A percentile compares a stretch with the other conserved stretches of the same genome.
phyloP scores from a whole-genome alignment of 208 protist species.

The Naegleria gruberi region DNA sequence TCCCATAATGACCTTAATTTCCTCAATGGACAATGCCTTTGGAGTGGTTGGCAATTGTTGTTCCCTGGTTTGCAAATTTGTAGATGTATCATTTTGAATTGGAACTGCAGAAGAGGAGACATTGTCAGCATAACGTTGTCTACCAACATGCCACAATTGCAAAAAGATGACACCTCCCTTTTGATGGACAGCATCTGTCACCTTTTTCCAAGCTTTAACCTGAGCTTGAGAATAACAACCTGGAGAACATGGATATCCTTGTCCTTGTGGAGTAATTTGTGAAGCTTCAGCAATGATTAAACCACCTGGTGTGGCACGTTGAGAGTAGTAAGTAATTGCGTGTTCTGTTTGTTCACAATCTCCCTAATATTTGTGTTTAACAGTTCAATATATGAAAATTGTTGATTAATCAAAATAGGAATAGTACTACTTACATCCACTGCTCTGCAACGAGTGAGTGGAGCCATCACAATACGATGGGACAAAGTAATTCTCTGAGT shows the following conservation, averaged over 20 bases:
- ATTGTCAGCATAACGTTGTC: slow-evolving; percentile 33
- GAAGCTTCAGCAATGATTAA: too few species aligned
- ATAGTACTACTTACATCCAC: background rate
- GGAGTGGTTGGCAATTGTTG: slow-evolving; percentile 23
- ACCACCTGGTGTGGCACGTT: too few species aligned
- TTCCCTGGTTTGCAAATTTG: background rate
- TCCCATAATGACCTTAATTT: slow-evolving; percentile 51
- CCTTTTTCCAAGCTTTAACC: slow-evolving; percentile 52
- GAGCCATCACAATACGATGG: slow-evolving; percentile 56
- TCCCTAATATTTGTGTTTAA: too few species aligned
- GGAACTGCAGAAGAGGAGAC: background rate
- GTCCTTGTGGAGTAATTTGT: slow-evolving; percentile 47
- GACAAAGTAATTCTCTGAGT: background rate
- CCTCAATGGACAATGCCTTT: slow-evolving; percentile 49
- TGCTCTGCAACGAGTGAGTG: slow-evolving; percentile 55
- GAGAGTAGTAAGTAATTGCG: too few species aligned
- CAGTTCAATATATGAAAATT: too few species aligned
- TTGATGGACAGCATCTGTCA: slow-evolving; percentile 58
- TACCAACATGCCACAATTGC: slow-evolving; percentile 58
- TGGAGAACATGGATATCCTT: slow-evolving; percentile 37
- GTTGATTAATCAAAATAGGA: too few species aligned
- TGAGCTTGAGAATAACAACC: slow-evolving; percentile 56
- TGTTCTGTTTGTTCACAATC: too few species aligned
- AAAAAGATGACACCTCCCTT: slow-evolving; percentile 55
- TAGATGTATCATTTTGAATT: background rate